Conservation (phyloP, 1,284 basidiomycete genomes). For the Moesziomyces aphidis region DNA sequence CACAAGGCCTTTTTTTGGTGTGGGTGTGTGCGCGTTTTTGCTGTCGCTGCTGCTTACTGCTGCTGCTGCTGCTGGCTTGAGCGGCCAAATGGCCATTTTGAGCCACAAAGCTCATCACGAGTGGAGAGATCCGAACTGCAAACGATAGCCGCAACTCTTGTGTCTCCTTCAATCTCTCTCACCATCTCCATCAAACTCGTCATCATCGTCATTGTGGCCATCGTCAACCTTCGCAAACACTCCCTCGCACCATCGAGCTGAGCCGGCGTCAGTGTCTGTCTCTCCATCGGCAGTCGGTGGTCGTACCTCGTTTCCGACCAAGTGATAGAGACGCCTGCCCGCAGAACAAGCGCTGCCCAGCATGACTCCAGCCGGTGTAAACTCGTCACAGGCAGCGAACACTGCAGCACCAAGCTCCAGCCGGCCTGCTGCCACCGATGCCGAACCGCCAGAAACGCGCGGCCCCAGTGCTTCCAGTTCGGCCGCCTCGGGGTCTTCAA, state of each 20-base stretch:
- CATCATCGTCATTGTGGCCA: background rate
- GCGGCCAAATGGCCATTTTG: slow-evolving; percentile 3
- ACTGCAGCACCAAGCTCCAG: slow-evolving; percentile 5
- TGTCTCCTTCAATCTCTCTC: background rate
- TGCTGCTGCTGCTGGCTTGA: background rate
- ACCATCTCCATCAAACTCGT: background rate
- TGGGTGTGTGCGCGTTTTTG: background rate
- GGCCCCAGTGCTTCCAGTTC: background rate
- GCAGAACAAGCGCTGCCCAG: slow-evolving; percentile 1
- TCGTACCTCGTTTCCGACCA: background rate
- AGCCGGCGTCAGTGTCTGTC: background rate
- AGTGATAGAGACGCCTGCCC: slow-evolving; percentile 4
- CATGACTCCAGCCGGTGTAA: slow-evolving; percentile 18
- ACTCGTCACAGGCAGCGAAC: slow-evolving; percentile 15
- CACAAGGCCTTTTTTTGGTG: background rate
- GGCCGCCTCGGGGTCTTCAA: background rate
- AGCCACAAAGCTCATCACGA: background rate
- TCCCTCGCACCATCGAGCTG: background rate
- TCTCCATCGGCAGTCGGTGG: background rate
- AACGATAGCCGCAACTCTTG: background rate
- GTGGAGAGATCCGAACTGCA: slow-evolving; percentile 26
- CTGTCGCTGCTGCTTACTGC: background rate
- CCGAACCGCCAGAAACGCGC: slow-evolving; percentile 32
- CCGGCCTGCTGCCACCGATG: slow-evolving; percentile 1
- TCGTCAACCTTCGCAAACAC: background rate